Evolutionary conservation across 192 early-diverging fungal species (phyloP), one percentile per base, ranked within the genome.

Genomic region (Rhizophagus clarus): DNA sequence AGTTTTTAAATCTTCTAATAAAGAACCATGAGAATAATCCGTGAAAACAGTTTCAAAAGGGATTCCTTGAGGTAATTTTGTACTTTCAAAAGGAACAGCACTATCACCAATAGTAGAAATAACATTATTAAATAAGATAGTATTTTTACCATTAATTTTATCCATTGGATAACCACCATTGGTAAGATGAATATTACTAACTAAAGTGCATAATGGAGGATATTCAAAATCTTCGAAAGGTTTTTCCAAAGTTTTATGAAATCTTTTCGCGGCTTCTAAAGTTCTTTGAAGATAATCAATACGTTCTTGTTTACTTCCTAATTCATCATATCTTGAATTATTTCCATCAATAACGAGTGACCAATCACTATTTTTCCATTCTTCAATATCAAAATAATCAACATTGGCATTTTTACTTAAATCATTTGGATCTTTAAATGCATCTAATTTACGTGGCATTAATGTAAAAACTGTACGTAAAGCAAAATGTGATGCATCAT

Each of bases 31-130:
- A n/a, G 62, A 11, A 45, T 26, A 28, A 28, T 37, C n/a, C 11
- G 76, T 14, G 11, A 14, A 28, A 45, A 63, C 17, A 17, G 22
- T 24, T 31, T 77, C 37, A 66, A 66, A 47, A 26, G 76, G 76
- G 28, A 77, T 77, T 24, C 76, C 76, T 4, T 67, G 37, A 49
- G 76, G 76, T 31, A 77, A 77, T 67, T 29, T 62, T 6, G 76
- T 32, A 28, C 63, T 77, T 67, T 63, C 62, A 47, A 67, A 15
- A 0, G 76, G 32, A 28, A 77, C 76, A 42, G 63, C 34, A 14
- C 76, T 40, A 66, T 77, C 76, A 31, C 76, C 76, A 0, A 28
- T 26, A 66, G 45, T 62, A 8, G 8, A 7, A 14, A 67, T 56
- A 26, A 1, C 22, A 9, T n/a, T 22, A 32, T 66, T 26, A 49